Percentiles rank a stretch among this genome's conserved stretches.
These are phyloP conservation scores for Metarhizium anisopliae DNA, from an alignment of 2,329 filamentous ascomycete genomes.

Conservation along the genomic window DNA sequence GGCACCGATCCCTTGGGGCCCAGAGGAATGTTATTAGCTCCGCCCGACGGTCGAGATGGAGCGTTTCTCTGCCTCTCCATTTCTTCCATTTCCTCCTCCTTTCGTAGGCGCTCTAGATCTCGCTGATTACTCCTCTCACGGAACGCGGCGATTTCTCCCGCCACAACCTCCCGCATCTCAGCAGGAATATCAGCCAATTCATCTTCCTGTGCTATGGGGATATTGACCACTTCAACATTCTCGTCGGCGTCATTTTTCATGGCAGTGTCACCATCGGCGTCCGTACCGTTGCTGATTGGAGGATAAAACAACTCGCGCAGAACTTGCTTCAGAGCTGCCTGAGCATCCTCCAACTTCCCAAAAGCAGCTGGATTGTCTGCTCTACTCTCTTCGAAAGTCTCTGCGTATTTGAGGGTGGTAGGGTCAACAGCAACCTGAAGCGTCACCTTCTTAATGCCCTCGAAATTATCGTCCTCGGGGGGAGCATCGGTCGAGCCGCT, in stretches of 20 bases:
- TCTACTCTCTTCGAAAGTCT: constrained; percentile 63
- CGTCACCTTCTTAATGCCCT: constrained; percentile 58
- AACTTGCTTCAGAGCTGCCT: constrained; percentile 56
- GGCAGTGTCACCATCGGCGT: constrained; percentile 56
- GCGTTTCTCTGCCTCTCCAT: constrained; percentile 69
- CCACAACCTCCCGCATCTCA: constrained; percentile 92
- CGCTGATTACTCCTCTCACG: constrained; percentile 81
- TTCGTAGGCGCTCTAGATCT: constrained; percentile 76
- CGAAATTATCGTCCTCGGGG: constrained; percentile 35
- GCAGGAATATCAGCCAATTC: constrained; percentile 91
- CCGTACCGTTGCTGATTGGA: constrained; percentile 33
- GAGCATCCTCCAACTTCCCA: constrained; percentile 61
- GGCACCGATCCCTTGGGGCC: constrained; percentile 39
- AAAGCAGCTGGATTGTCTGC: constrained; percentile 56
- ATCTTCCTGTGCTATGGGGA: constrained; percentile 79
- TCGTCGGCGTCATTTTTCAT: constrained; percentile 62
- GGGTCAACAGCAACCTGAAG: constrained; percentile 73
- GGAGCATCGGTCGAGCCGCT: constrained; percentile 33
- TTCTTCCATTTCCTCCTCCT: constrained; percentile 89
- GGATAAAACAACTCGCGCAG: constrained; percentile 68
- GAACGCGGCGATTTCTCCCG: constrained; percentile 89
- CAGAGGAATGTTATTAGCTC: constrained; percentile 48
- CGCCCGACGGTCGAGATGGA: constrained; percentile 47
- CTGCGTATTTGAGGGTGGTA: constrained; percentile 74
- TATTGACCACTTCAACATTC: constrained; percentile 78